Evolutionary conservation across 257 asterid genomes (phyloP).

Genomic region (Anisodus tanguticus): DNA sequence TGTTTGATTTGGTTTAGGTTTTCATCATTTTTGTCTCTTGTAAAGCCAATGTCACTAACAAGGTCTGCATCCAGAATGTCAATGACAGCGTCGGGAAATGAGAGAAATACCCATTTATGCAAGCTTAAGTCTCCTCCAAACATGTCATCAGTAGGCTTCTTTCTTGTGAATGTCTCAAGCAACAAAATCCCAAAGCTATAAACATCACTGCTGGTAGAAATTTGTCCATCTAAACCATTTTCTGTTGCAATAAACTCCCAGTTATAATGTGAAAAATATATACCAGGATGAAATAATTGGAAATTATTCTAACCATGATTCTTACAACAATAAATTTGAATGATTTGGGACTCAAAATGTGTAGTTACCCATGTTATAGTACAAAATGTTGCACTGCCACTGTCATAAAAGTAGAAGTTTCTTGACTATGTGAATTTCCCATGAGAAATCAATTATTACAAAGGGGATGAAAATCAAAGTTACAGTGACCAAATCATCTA

Average conservation of each 20-base stretch:
- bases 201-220: conserved; percentile 46
- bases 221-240: conserved; percentile 48
- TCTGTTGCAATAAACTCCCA: conserved; percentile 39
- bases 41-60: not conserved
- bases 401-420: not conserved
- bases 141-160: conserved; percentile 49
- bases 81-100: conserved; percentile 36
- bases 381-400: not conserved
- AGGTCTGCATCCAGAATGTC: conserved; percentile 41
- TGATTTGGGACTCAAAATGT: not conserved
- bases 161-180: conserved; percentile 49
- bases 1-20: not conserved
- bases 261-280: not conserved
- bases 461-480: not conserved
- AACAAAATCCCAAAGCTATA: conserved; percentile 56
- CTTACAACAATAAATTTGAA: not conserved
- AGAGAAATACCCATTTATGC: conserved; percentile 45
- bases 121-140: conserved; percentile 43
- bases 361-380: not conserved
- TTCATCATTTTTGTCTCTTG: not conserved
- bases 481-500: too few relatives aligned
- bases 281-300: not conserved
- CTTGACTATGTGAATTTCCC: not conserved
- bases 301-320: not conserved
- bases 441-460: not conserved